A percentile compares a stretch with the other conserved stretches of the same genome.
These are phyloP conservation scores for Leccinum fuscescens DNA, from an alignment of 1,284 basidiomycete species.

Conservation along the genomic window DNA sequence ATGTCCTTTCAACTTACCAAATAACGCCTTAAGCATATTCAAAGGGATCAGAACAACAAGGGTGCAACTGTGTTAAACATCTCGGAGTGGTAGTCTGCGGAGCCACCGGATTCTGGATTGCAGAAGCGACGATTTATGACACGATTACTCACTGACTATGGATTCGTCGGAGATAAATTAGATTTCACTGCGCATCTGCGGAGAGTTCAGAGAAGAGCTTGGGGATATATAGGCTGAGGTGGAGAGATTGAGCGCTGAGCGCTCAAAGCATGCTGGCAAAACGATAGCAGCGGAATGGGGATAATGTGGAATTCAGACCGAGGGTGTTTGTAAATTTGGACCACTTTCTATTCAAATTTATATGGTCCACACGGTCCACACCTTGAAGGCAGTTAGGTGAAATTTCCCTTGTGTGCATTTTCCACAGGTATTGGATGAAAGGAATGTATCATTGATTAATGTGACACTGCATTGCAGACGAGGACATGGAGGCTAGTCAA, in stretches of 20 bases:
- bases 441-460: neutral
- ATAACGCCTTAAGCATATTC: neutral
- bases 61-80: neutral
- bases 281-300: neutral
- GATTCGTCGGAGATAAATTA: neutral
- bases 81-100: neutral
- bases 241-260: neutral
- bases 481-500: conserved; percentile 12
- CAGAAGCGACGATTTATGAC: neutral
- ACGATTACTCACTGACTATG: neutral
- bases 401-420: neutral
- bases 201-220: neutral
- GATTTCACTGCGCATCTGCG: neutral
- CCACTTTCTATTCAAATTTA: conserved; percentile 1
- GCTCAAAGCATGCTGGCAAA: neutral
- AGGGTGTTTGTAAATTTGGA: conserved; percentile 8
- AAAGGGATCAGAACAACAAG: neutral
- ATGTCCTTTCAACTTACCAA: neutral
- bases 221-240: neutral
- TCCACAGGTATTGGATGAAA: neutral
- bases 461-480: conserved; percentile 1
- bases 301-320: conserved; percentile 5
- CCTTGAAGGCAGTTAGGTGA: neutral
- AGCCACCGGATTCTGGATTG: neutral
- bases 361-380: neutral